These are phyloP conservation scores for Tilletia indica DNA, from an alignment of 1,284 basidiomycete species.

Conservation along the genomic window DNA sequence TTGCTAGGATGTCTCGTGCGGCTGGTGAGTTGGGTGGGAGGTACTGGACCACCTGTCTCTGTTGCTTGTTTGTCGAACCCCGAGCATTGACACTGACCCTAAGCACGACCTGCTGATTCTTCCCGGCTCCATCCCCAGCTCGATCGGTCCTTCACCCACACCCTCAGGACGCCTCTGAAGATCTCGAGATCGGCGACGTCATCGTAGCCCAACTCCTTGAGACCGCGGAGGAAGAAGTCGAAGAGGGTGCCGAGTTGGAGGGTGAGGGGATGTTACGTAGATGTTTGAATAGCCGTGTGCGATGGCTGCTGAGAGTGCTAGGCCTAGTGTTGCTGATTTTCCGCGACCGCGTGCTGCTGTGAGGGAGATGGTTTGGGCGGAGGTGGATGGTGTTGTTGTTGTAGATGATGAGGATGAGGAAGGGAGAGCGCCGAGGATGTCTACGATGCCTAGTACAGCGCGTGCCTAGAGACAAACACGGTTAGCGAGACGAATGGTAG, in stretches of 20 bases:
- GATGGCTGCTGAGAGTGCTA: constrained; percentile 88
- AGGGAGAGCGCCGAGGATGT: constrained; percentile 47
- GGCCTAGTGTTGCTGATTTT: constrained; percentile 91
- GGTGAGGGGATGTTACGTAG: constrained; percentile 97
- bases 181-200: constrained; percentile 98
- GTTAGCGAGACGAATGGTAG: constrained; percentile 60
- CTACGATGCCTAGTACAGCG: constrained; percentile 51
- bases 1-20: constrained; percentile 89
- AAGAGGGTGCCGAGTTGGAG: constrained; percentile 97
- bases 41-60: constrained; percentile 61
- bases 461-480: constrained; percentile 27
- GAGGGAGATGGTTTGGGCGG: constrained; percentile 79
- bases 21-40: constrained; percentile 74
- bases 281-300: constrained; percentile 96
- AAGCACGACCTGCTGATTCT: constrained; percentile 5
- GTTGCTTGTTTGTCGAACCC: constrained; percentile 66
- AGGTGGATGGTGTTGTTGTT: not conserved
- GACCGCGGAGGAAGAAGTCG: constrained; percentile 95
- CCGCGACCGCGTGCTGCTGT: constrained; percentile 93
- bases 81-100: constrained; percentile 74
- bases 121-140: constrained; percentile 5
- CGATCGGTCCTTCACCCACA: constrained; percentile 94
- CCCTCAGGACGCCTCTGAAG: constrained; percentile 78
- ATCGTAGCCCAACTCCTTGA: constrained; percentile 92
- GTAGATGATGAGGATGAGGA: constrained; percentile 63